A percentile compares a stretch with the other conserved stretches of the same genome.
Evolutionary conservation across 2,329 filamentous ascomycete genomes (phyloP).

Genomic region (Mollisiaceae sp.): DNA sequence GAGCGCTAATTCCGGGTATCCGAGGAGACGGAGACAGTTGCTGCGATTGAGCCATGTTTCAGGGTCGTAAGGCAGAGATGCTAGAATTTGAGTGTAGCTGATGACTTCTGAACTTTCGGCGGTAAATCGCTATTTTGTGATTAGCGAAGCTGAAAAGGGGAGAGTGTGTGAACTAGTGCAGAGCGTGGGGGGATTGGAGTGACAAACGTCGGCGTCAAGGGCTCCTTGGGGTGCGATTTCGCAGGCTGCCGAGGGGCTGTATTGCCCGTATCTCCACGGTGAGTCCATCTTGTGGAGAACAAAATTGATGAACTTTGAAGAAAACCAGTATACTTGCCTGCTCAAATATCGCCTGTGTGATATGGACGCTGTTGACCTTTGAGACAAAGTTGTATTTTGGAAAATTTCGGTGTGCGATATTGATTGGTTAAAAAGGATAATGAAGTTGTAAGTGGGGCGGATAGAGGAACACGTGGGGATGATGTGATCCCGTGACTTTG

Average conservation of each 20-base stretch:
- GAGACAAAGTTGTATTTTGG: not conserved
- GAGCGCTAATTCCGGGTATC: constrained; percentile 42
- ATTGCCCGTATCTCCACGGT: constrained; percentile 31
- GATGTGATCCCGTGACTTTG: too few relatives aligned
- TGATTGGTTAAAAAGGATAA: not conserved
- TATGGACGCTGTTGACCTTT: not conserved
- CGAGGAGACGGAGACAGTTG: constrained; percentile 36
- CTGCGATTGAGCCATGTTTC: constrained; percentile 38
- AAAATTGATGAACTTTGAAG: too few relatives aligned
- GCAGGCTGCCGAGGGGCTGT: constrained; percentile 34
- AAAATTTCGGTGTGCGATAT: not conserved
- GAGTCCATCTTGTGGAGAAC: constrained; percentile 27
- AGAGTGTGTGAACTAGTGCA: constrained; percentile 12
- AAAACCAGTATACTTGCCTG: too few relatives aligned
- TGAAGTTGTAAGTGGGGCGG: not conserved
- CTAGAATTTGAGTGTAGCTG: constrained; percentile 31
- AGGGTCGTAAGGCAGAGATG: constrained; percentile 36
- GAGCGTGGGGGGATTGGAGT: not conserved
- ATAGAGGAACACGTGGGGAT: not conserved
- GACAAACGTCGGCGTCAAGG: constrained; percentile 34
- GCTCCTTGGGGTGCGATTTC: constrained; percentile 31
- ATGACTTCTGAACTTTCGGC: constrained; percentile 31
- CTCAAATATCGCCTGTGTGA: not conserved
- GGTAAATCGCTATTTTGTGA: constrained; percentile 28
- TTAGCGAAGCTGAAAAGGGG: constrained; percentile 24